Conservation (phyloP, 2,329 filamentous ascomycete species). For the Colletotrichum abscissum region DNA sequence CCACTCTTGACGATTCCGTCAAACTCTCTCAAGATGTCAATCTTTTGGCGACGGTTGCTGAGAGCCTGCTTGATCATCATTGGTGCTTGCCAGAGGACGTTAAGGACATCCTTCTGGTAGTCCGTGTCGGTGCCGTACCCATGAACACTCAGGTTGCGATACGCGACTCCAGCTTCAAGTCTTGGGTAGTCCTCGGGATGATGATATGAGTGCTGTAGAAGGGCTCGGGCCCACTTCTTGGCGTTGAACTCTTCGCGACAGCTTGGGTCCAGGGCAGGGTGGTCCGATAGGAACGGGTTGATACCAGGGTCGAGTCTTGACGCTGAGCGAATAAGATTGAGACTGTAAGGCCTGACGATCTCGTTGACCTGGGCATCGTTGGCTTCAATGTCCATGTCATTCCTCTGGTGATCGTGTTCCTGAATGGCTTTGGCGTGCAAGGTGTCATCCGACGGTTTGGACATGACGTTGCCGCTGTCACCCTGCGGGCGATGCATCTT, state of each 20-base stretch:
- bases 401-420: not conserved
- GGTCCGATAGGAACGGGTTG: constrained; percentile 42
- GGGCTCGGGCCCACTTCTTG: constrained; percentile 57
- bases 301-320: constrained; percentile 23
- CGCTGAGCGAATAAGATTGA: constrained; percentile 33
- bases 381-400: constrained; percentile 3
- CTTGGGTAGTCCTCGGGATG: constrained; percentile 49
- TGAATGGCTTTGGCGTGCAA: not conserved
- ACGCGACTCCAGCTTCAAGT: constrained; percentile 51
- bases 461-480: not conserved
- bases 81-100: constrained; percentile 41
- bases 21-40: constrained; percentile 61
- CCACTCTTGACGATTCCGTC: constrained; percentile 64
- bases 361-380: constrained; percentile 1
- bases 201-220: constrained; percentile 52
- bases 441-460: constrained; percentile 2
- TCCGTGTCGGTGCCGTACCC: constrained; percentile 49
- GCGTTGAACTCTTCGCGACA: constrained; percentile 56
- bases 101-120: constrained; percentile 48
- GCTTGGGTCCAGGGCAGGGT: constrained; percentile 54
- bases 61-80: constrained; percentile 39
- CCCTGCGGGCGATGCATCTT: not conserved
- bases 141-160: constrained; percentile 50
- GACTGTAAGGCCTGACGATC: constrained; percentile 32
- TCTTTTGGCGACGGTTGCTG: constrained; percentile 43